Base-by-base conservation (phyloP, 2,329 filamentous ascomycete genomes). In the Domatiomyces catenatus region DNA sequence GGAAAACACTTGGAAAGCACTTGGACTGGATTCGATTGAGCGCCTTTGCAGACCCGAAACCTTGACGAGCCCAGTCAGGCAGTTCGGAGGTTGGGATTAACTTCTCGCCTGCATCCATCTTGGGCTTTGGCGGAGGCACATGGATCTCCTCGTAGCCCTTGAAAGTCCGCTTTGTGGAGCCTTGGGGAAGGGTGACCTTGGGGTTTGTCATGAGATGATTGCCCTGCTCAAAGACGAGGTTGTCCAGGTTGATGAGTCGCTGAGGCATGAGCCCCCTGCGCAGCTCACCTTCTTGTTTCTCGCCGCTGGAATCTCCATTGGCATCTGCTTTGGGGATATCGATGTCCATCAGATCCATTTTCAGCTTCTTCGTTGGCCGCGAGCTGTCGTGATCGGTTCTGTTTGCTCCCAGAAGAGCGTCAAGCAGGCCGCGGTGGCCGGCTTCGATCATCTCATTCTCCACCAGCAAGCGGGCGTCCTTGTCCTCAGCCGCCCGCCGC, bases 201-300 rank as follows among this genome's bases (percentile, higher is more conserved):
- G 88, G 85, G 61, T 98, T 98, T n/a, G 92, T 96, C 90, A 96
- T 98, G 44, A 98, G 75, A 71, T 98, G 92, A 62, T 96, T 98
- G 49, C 92, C 92, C 68, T 96, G 90, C 60, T 96, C 92, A 64
- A 98, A 98, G 42, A 95, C 78, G 32, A 98, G 78, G 61, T 96
- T 96, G 52, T 98, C 90, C 48, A 98, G 74, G 64, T 96, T 96
- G 65, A 98, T 87, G 44, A 87, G 71, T 63, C 86, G 86, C 58
- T 82, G 82, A 2, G 93, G 92, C 61, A 92, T 85, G 39, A 98
- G 73, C 12, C 87, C 88, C 50, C 89, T 86, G 28, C 88, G 75
- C 18, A 94, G 71, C 48, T 78, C 77, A 48, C 81, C 82, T 47
- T 87, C 84, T 24, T 70, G 67, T 19, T 71, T 65, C 46, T 75